Percentiles rank a stretch among this genome's conserved stretches.
Conservation (phyloP, 257 asterid genomes). For the Solanum chmielewskii region DNA sequence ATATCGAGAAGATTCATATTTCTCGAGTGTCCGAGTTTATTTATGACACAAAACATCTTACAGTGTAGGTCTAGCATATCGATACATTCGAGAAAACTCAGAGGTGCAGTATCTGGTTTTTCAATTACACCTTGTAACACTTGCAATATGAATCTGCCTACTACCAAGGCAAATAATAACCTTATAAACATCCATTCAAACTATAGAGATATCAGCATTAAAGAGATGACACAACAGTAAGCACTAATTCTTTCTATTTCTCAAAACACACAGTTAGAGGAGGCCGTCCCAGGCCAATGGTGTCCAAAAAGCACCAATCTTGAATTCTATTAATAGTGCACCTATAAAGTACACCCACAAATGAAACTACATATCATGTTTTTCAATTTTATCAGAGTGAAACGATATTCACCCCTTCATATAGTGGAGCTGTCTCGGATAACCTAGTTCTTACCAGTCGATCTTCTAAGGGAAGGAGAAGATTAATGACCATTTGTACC, state of each 20-base stretch:
- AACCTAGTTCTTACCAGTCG: not conserved
- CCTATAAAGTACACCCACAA: not conserved
- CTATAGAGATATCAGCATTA: not conserved
- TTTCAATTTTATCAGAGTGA: not conserved
- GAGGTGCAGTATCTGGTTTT: not conserved
- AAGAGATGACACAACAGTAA: not conserved
- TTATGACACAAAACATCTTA: not conserved
- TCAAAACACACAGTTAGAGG: not conserved
- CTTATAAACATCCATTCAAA: not conserved
- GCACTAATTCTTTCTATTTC: not conserved
- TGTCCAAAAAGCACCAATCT: not conserved
- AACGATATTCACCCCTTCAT: not conserved
- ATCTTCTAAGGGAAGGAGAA: not conserved
- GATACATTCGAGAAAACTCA: not conserved
- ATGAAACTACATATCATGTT: not conserved
- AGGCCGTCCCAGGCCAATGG: not conserved
- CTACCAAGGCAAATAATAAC: not conserved
- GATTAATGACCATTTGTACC: not conserved
- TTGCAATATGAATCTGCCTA: not conserved
- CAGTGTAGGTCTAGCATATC: not conserved
- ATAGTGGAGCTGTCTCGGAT: not conserved
- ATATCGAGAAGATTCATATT: not conserved
- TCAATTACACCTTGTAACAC: not conserved
- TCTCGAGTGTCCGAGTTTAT: not conserved
- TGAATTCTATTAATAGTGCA: not conserved